phyloP scores from a whole-genome alignment of 1,284 basidiomycete genomes.

The Sparassis latifolia region DNA sequence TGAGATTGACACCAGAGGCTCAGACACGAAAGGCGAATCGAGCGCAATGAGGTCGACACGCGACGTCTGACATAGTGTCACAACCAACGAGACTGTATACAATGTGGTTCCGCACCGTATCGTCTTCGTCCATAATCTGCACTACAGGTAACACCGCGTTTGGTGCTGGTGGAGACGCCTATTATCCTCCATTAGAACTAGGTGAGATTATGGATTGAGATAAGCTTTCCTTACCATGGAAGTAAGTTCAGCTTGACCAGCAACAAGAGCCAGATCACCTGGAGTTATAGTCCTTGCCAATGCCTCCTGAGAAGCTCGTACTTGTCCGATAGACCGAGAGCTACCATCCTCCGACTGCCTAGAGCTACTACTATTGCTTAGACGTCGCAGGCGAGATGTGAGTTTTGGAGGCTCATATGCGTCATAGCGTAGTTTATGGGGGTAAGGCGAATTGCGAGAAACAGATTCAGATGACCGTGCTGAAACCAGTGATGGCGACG shows the following conservation, averaged over 20 bases:
- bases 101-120: conserved; percentile 12
- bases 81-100: background rate
- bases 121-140: conserved; percentile 19
- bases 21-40: conserved; percentile 58
- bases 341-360: conserved; percentile 21
- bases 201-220: too few relatives aligned
- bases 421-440: conserved; percentile 55
- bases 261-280: conserved; percentile 50
- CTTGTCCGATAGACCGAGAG: conserved; percentile 20
- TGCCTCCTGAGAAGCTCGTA: conserved; percentile 21
- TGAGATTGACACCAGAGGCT: conserved; percentile 25
- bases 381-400: conserved; percentile 36
- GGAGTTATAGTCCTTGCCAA: conserved; percentile 42
- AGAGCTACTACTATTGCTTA: conserved; percentile 20
- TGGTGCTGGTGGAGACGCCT: conserved; percentile 14
- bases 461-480: conserved; percentile 20
- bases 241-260: conserved; percentile 31
- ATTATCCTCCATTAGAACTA: background rate
- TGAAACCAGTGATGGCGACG: conserved; percentile 12
- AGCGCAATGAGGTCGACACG: conserved; percentile 59
- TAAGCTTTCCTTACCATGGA: conserved; percentile 14
- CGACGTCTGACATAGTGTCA: conserved; percentile 25
- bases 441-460: conserved; percentile 23
- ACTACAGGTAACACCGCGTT: conserved; percentile 15
- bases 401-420: conserved; percentile 61